A percentile compares a stretch with the other conserved stretches of the same genome.
These are phyloP conservation scores for Blastocladiella emersonii DNA, from an alignment of 371 early-diverging fungal species.

Conservation along the genomic window DNA sequence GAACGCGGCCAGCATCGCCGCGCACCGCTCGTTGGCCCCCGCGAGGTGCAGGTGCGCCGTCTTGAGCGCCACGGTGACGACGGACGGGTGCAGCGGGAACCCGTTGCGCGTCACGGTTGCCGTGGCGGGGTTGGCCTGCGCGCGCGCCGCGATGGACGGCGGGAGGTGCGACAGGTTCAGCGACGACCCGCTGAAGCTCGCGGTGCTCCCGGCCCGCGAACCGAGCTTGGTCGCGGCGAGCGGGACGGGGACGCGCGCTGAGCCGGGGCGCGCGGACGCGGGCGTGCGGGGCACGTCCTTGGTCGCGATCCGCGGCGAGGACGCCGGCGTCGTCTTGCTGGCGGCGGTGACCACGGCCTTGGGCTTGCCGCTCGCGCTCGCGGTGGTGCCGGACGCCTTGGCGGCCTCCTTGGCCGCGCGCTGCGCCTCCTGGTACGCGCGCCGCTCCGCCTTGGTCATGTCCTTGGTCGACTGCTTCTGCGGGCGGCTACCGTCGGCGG, in stretches of 20 bases:
- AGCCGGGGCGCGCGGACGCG: conserved; percentile 9
- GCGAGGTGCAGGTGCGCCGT: conserved; percentile 70
- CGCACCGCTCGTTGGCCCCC: conserved; percentile 83
- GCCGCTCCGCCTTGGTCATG: conserved; percentile 82
- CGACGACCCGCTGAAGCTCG: background rate
- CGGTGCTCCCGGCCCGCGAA: too few relatives aligned
- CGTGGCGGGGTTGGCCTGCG: too few relatives aligned
- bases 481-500: background rate
- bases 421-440: conserved; percentile 45
- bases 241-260: background rate
- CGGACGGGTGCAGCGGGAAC: conserved; percentile 81
- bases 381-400: background rate
- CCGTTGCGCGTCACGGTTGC: conserved; percentile 23
- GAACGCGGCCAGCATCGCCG: conserved; percentile 69
- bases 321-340: conserved; percentile 19
- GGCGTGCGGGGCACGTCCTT: conserved; percentile 32
- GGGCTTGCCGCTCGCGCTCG: background rate
- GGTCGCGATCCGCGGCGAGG: too few relatives aligned
- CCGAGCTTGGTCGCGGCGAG: too few relatives aligned
- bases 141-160: conserved; percentile 14
- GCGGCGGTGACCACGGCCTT: background rate
- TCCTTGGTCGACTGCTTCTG: conserved; percentile 39
- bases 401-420: conserved; percentile 10
- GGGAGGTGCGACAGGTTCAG: conserved; percentile 24
- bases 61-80: conserved; percentile 68